These are phyloP conservation scores for Phytophthora quininea DNA, from an alignment of 352 stramenopile species.

Conservation along the genomic window DNA sequence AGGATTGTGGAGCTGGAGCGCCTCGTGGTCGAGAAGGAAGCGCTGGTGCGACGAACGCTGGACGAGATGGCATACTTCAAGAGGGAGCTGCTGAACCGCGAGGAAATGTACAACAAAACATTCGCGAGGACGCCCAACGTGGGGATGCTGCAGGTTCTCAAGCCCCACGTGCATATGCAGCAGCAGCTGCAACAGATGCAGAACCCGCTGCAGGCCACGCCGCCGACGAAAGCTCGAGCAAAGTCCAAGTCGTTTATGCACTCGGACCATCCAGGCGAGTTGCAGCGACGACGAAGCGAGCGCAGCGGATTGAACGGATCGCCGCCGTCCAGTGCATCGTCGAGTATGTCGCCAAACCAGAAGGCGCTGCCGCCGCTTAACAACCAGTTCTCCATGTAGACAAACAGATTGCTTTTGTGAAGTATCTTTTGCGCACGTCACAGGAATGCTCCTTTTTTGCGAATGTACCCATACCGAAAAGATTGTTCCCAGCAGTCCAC, in stretches of 20 bases:
- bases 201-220: slow-evolving; percentile 16
- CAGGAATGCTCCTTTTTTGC: too few relatives aligned
- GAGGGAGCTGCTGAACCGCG: slow-evolving; percentile 91
- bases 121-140: slow-evolving; percentile 88
- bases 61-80: slow-evolving; percentile 95
- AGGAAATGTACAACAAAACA: slow-evolving; percentile 95
- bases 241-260: slow-evolving; percentile 41
- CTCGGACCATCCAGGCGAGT: slow-evolving; percentile 18
- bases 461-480: too few relatives aligned
- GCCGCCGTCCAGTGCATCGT: slow-evolving; percentile 7
- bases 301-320: slow-evolving; percentile 27
- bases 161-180: slow-evolving; percentile 70
- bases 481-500: not conserved
- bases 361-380: slow-evolving; percentile 62
- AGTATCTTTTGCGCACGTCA: too few relatives aligned
- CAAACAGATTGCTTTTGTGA: too few relatives aligned
- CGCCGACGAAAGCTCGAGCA: slow-evolving; percentile 36
- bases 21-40: slow-evolving; percentile 69
- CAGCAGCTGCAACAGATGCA: slow-evolving; percentile 31
- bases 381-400: slow-evolving; percentile 44
- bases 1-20: slow-evolving; percentile 79
- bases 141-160: slow-evolving; percentile 89
- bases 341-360: slow-evolving; percentile 21
- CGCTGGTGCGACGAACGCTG: slow-evolving; percentile 62
- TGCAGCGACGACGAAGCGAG: slow-evolving; percentile 59